Conservation (phyloP, 2,329 filamentous ascomycete genomes). For the Sporothrix pallida region DNA sequence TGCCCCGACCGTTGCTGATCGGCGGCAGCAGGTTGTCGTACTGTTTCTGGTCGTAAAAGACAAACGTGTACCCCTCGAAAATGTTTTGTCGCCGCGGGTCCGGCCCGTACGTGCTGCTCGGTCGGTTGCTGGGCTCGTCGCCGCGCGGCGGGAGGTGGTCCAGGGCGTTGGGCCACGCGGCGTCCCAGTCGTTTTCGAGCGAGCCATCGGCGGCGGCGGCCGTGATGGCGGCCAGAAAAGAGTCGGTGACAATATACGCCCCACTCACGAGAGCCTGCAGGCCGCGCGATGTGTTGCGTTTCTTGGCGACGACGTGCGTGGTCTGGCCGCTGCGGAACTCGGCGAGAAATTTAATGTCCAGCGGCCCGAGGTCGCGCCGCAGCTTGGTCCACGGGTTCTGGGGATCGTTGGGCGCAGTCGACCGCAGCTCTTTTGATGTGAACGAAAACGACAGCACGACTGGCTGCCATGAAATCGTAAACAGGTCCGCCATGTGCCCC, state of each 20-base stretch:
- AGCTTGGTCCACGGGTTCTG: conserved; percentile 65
- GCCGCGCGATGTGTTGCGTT: conserved; percentile 86
- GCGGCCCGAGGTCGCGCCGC: conserved; percentile 71
- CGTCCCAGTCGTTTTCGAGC: conserved; percentile 80
- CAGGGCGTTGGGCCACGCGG: conserved; percentile 76
- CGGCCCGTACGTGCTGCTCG: conserved; percentile 73
- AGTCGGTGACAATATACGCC: conserved; percentile 74
- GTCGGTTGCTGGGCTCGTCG: conserved; percentile 73
- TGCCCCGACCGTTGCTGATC: conserved; percentile 81
- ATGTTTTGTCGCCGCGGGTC: conserved; percentile 69
- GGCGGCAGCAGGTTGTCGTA: conserved; percentile 75
- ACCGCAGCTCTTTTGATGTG: conserved; percentile 71
- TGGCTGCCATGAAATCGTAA: conserved; percentile 78
- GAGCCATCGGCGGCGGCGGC: conserved; percentile 54
- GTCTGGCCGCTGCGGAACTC: conserved; percentile 74
- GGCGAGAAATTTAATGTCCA: conserved; percentile 85
- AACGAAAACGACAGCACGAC: conserved; percentile 83
- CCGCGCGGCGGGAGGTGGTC: conserved; percentile 75
- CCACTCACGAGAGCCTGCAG: conserved; percentile 85
- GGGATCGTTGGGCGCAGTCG: conserved; percentile 38
- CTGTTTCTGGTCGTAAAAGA: conserved; percentile 80
- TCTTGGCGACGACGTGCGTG: conserved; percentile 86
- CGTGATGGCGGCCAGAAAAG: conserved; percentile 75
- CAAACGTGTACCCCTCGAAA: conserved; percentile 86
- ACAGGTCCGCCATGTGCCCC: conserved; percentile 70